These are phyloP conservation scores for Nepenthes alata DNA, from an alignment of 179 eudicot genomes.

Conservation along the genomic window DNA sequence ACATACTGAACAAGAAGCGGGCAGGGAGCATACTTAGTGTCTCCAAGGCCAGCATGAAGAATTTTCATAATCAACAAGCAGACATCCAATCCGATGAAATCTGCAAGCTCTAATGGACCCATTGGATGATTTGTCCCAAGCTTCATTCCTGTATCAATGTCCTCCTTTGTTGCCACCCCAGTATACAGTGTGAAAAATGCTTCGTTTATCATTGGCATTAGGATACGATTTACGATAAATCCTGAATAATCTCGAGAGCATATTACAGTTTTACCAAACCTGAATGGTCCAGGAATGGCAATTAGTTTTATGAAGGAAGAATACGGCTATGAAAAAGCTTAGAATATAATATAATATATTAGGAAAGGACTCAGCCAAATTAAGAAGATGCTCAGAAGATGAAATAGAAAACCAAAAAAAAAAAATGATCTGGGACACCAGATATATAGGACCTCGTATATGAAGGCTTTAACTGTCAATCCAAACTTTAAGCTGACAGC, in stretches of 20 bases:
- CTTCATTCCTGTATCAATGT: slow-evolving; percentile 84
- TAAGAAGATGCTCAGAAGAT: too few species aligned
- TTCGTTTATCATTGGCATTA: slow-evolving; percentile 94
- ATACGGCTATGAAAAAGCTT: too few species aligned
- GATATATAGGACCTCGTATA: too few species aligned
- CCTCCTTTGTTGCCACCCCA: slow-evolving; percentile 83
- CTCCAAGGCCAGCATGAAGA: slow-evolving; percentile 77
- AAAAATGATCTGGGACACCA: too few species aligned
- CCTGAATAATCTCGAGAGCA: slow-evolving; percentile 77
- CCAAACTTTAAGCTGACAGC: too few species aligned
- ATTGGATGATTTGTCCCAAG: slow-evolving; percentile 85
- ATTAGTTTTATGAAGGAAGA: too few species aligned
- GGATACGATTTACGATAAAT: slow-evolving; percentile 70
- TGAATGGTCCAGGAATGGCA: slow-evolving; percentile 11
- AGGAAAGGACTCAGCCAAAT: not conserved
- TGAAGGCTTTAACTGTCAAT: not conserved
- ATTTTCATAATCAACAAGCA: slow-evolving; percentile 70
- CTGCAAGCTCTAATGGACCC: slow-evolving; percentile 90
- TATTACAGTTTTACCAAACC: slow-evolving; percentile 72
- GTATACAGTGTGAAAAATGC: slow-evolving; percentile 70
- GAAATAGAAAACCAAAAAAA: too few species aligned
- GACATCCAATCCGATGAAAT: slow-evolving; percentile 78
- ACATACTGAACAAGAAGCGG: slow-evolving; percentile 87
- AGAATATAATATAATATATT: not conserved
- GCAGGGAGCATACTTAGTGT: slow-evolving; percentile 64